These are phyloP conservation scores for Trichoderma semiorbis DNA, from an alignment of 2,329 filamentous ascomycete species.

Conservation along the genomic window DNA sequence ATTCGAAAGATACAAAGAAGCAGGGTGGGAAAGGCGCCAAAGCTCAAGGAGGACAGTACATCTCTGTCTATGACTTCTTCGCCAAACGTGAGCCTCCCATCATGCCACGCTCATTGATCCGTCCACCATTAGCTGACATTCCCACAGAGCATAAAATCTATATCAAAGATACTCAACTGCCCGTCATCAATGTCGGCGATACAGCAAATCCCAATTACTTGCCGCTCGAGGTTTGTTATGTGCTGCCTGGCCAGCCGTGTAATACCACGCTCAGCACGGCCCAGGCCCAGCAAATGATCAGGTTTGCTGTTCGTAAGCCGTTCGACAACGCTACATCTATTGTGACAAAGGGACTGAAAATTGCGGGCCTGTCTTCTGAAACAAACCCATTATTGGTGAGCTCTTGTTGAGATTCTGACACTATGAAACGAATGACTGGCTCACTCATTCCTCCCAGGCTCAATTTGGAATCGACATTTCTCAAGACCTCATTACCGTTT, in stretches of 20 bases:
- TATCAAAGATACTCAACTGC: slow-evolving; percentile 35
- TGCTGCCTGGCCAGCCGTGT: slow-evolving; percentile 55
- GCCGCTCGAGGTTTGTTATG: slow-evolving; percentile 54
- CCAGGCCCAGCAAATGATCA: slow-evolving; percentile 59
- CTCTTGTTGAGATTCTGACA: neutral
- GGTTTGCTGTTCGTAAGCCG: slow-evolving; percentile 56
- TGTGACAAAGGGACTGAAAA: slow-evolving; percentile 43
- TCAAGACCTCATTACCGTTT: slow-evolving; percentile 56
- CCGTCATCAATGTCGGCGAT: slow-evolving; percentile 60
- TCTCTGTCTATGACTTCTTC: slow-evolving; percentile 53
- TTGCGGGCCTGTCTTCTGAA: slow-evolving; percentile 43
- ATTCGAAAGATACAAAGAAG: neutral
- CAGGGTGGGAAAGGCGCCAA: slow-evolving; percentile 11
- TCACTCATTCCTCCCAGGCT: slow-evolving; percentile 26
- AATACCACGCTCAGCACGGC: slow-evolving; percentile 45
- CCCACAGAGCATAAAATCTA: slow-evolving; percentile 35
- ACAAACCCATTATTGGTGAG: slow-evolving; percentile 39
- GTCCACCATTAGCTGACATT: neutral
- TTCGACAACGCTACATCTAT: slow-evolving; percentile 56
- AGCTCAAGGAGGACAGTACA: slow-evolving; percentile 37
- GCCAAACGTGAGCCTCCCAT: slow-evolving; percentile 32
- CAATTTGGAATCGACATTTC: slow-evolving; percentile 52
- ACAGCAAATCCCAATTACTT: slow-evolving; percentile 52
- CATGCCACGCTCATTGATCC: neutral
- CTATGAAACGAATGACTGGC: neutral